These are phyloP conservation scores for Lachancea kluyveri DNA, from an alignment of 805 yeast species.

Conservation along the genomic window DNA sequence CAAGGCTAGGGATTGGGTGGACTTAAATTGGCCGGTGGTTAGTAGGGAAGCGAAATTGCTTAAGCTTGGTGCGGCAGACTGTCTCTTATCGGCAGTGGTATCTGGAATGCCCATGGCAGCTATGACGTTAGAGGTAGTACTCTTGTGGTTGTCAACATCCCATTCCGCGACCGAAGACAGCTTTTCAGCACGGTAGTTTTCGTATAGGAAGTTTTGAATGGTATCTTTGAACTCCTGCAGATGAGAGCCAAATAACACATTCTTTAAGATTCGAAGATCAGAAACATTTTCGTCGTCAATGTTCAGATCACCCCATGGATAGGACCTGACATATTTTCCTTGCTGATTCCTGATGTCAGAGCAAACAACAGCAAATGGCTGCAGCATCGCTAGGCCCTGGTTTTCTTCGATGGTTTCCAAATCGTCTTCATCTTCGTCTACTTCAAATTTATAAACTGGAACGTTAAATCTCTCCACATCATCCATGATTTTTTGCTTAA, in stretches of 20 bases:
- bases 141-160: slow-evolving; percentile 10
- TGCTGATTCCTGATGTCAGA: slow-evolving; percentile 53
- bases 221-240: slow-evolving; percentile 74
- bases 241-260: slow-evolving; percentile 77
- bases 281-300: slow-evolving; percentile 44
- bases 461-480: slow-evolving; percentile 66
- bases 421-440: slow-evolving; percentile 70
- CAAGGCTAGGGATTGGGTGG: slow-evolving; percentile 23
- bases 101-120: slow-evolving; percentile 1
- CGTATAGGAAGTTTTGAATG: slow-evolving; percentile 71
- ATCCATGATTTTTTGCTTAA: slow-evolving; percentile 51
- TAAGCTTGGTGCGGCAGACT: slow-evolving; percentile 31
- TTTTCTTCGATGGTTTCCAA: slow-evolving; percentile 65
- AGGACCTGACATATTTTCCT: slow-evolving; percentile 58
- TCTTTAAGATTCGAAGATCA: slow-evolving; percentile 52
- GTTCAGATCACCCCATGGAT: slow-evolving; percentile 69
- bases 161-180: slow-evolving; percentile 48
- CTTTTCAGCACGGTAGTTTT: slow-evolving; percentile 73
- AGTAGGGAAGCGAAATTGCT: slow-evolving; percentile 32
- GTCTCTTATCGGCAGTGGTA: slow-evolving; percentile 14
- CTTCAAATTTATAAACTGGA: slow-evolving; percentile 67
- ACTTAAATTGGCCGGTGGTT: slow-evolving; percentile 30
- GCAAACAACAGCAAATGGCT: slow-evolving; percentile 70
- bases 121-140: slow-evolving; percentile 12
- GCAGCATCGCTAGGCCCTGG: slow-evolving; percentile 51